phyloP scores from a whole-genome alignment of 345 rosid genomes.

The Anacardium occidentale region DNA sequence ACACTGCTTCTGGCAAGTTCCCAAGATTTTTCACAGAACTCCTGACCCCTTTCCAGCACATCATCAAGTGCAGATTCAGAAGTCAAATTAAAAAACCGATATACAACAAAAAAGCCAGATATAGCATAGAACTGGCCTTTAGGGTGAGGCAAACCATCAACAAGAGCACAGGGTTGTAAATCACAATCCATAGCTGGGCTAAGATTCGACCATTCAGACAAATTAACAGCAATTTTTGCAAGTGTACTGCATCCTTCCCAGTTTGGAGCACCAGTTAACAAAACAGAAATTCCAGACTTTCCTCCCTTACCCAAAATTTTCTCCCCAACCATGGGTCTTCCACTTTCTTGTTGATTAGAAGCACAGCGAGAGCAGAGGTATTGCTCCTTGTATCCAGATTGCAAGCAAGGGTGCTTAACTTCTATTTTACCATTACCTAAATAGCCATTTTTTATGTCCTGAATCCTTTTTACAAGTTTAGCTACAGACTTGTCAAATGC shows the following conservation, averaged over 20 bases:
- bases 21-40: conserved; percentile 84
- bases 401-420: conserved; percentile 89
- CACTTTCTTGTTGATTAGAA: conserved; percentile 41
- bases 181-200: conserved; percentile 76
- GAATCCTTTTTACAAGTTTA: conserved; percentile 50
- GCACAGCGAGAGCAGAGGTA: conserved; percentile 75
- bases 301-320: conserved; percentile 43
- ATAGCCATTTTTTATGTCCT: conserved; percentile 40
- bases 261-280: conserved; percentile 80
- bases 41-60: conserved; percentile 81
- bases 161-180: conserved; percentile 89
- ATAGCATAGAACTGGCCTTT: conserved; percentile 86
- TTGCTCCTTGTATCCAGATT: conserved; percentile 71
- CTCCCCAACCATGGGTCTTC: conserved; percentile 41
- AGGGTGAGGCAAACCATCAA: conserved; percentile 73
- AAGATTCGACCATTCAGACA: conserved; percentile 80
- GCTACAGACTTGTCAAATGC: conserved; percentile 92
- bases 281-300: conserved; percentile 61
- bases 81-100: conserved; percentile 76
- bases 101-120: conserved; percentile 94
- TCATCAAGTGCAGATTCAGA: conserved; percentile 90
- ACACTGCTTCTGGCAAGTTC: conserved; percentile 76
- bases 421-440: conserved; percentile 53
- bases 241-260: conserved; percentile 81
- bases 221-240: conserved; percentile 77